Evolutionary conservation across 805 yeast species (phyloP), one percentile per base, ranked within the genome.

Genomic region (Starmerella stigmatis): DNA sequence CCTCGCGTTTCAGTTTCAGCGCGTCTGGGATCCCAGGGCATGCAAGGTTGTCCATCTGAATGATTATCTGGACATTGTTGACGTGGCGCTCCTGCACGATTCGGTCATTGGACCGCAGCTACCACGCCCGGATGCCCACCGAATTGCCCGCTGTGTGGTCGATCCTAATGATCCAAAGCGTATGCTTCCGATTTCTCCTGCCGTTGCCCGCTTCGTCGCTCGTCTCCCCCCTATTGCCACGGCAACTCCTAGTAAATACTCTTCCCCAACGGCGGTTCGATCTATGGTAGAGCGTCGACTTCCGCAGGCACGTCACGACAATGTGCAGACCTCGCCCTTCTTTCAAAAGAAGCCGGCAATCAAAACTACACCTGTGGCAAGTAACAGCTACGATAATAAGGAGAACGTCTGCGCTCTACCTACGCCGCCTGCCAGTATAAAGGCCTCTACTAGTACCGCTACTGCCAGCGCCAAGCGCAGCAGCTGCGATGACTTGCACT

Each of bases 1-100:
- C 49, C 67, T 78, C 33, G 89, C 96, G 11, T 92, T 92, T 60
- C 79, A 73, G 57, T 82, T 69, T 60, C 96, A 86, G 60, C 72
- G 94, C 50, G 96, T 92, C 1, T 89, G 76, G 63, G 75, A 88
- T 59, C 94, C 95, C 0, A 41, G 61, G 2, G 49, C 58, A 15
- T 36, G 44, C 30, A 20, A 15, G 2, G 5, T 51, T 19, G 41
- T 37, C 5, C 25, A 36, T 15, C 66, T 89, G 52, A 76, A 74
- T 53, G 73, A 38, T 16, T 27, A 27, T 6, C n/a, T 29, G 12
- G 47, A 37, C 22, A 12, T 19, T 12, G 20, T 36, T 10, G 22
- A 23, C 17, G 30, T 4, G 5, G 33, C 10, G 20, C 21, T 15
- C 21, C 30, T 50, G 5, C 22, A 34, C n/a, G 54, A 46, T 16